phyloP scores from a whole-genome alignment of 495 filamentous ascomycete genomes.

The Lophium mytilinum region DNA sequence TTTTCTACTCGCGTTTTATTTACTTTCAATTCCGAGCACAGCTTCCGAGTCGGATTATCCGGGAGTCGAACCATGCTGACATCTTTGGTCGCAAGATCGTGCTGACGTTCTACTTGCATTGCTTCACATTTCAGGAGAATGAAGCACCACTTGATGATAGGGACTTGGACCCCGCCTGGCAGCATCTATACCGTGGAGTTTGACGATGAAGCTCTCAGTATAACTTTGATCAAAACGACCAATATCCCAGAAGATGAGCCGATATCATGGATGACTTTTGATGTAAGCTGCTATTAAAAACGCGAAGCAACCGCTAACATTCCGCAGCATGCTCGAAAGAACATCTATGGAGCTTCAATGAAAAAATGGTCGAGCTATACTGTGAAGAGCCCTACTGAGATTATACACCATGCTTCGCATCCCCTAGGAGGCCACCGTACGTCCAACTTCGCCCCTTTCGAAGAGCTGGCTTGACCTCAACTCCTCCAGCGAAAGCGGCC shows the following conservation, averaged over 20 bases:
- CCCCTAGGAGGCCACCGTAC: slow-evolving; percentile 57
- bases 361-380: slow-evolving; percentile 80
- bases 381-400: slow-evolving; percentile 68
- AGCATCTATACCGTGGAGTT: slow-evolving; percentile 80
- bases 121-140: slow-evolving; percentile 36
- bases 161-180: slow-evolving; percentile 76
- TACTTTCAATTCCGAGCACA: no score
- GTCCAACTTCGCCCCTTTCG: slow-evolving; percentile 18
- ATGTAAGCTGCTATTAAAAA: slow-evolving; percentile 39
- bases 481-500: slow-evolving; percentile 51
- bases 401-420: slow-evolving; percentile 65
- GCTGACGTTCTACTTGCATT: no score
- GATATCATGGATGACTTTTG: slow-evolving; percentile 86
- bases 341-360: slow-evolving; percentile 80
- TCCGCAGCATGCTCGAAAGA: slow-evolving; percentile 63
- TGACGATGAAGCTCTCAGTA: slow-evolving; percentile 63
- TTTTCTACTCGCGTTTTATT: no score
- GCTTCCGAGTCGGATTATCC: no score
- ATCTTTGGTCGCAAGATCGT: no score
- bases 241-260: slow-evolving; percentile 72
- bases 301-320: slow-evolving; percentile 17
- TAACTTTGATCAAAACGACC: slow-evolving; percentile 68
- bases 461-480: slow-evolving; percentile 1
- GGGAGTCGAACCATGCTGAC: no score
- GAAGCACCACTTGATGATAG: slow-evolving; percentile 75